Base-by-base conservation (phyloP, 2,329 filamentous ascomycete genomes). In the Chlorencoelia australis region DNA sequence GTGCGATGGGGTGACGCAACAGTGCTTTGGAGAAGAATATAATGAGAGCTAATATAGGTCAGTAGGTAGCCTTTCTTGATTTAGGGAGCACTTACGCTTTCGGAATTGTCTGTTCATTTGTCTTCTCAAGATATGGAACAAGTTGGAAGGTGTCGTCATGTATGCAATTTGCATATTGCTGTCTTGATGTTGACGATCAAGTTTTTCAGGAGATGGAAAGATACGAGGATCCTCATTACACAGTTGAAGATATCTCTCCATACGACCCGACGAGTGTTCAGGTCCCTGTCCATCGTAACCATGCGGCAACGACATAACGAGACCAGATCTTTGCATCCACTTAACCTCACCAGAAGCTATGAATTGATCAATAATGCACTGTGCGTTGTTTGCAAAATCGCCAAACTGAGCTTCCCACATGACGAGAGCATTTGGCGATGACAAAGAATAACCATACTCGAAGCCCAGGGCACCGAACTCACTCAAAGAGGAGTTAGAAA, bases 331-430 rank as follows among this genome's bases (percentile, higher is more conserved):
- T 69, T 98, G 91, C 65, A 96, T 82, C 91, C 91, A 98, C 69
- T 98, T 98, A 48, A 84, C 80, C 67, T 98, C 91, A 58, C 91
- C 91, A 44, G 91, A 95, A 33, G 91, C 89, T 53, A 98, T 81
- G 66, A 98, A 98, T 65, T 98, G 91, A 62, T 98, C 91, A 57
- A 98, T 93, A 63, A 98, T 93, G 61, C 87, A 94, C 66, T 98
- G 91, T 28, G 91, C 89, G 57, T 95, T 98, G 74, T 98, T 98
- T 71, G 91, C 91, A 56, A 98, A 98, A 65, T 98, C 91, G 71
- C 91, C 91, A 56, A 98, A 98, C 64, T 98, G 91, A 24, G 91
- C 91, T 67, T 98, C 91, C 91, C 91, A 98, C 79, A 98, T 94
- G 52, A 98, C 89, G 17, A 98, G 76, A 24, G 91, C 89, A 59